Evolutionary conservation across 2,329 filamentous ascomycete species (phyloP).

Genomic region (Fusarium sp.): DNA sequence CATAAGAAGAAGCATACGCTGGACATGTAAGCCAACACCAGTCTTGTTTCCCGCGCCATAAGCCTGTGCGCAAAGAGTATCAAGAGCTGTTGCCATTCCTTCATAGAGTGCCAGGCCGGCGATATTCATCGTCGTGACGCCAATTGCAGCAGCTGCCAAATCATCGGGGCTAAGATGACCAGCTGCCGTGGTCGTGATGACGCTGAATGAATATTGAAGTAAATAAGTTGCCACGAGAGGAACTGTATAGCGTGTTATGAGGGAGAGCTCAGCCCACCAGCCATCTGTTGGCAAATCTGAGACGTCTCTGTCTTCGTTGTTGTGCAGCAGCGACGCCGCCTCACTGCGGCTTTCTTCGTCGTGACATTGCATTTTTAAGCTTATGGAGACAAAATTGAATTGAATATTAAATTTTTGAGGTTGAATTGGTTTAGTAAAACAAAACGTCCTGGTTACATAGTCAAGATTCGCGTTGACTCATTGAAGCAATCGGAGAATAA

Average conservation of each 20-base stretch:
- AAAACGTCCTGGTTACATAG: neutral
- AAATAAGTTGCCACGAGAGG: constrained; percentile 66
- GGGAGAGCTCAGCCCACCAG: constrained; percentile 32
- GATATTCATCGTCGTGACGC: constrained; percentile 67
- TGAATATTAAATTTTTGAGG: neutral
- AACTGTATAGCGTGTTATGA: constrained; percentile 49
- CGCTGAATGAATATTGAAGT: constrained; percentile 64
- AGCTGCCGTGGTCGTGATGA: constrained; percentile 64
- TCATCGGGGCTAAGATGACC: constrained; percentile 66
- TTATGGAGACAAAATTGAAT: neutral
- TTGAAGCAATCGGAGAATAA: neutral
- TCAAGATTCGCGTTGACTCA: neutral
- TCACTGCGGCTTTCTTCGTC: constrained; percentile 12
- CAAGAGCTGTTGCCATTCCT: constrained; percentile 46
- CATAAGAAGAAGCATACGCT: constrained; percentile 65
- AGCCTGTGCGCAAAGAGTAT: constrained; percentile 44
- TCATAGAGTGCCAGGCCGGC: constrained; percentile 60
- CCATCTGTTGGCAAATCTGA: neutral
- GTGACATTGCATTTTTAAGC: neutral
- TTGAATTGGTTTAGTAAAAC: too few relatives aligned
- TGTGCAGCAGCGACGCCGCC: constrained; percentile 29
- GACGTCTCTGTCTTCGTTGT: neutral
- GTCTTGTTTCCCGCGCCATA: constrained; percentile 56
- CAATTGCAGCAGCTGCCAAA: constrained; percentile 64
- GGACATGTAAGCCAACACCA: constrained; percentile 64